phyloP scores from a whole-genome alignment of 345 rosid genomes.

The Psidium guajava region DNA sequence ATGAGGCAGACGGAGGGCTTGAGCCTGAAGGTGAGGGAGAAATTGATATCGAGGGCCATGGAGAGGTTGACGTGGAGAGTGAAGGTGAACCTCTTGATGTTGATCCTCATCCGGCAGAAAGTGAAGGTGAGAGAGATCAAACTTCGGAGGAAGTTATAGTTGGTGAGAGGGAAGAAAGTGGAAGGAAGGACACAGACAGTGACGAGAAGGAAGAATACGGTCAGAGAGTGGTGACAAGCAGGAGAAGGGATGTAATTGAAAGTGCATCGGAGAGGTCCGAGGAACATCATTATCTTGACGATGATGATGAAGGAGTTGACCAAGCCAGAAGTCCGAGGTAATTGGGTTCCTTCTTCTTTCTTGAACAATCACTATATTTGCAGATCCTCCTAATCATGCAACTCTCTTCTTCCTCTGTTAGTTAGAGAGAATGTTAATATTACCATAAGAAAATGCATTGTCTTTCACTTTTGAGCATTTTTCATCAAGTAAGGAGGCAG shows the following conservation, averaged over 20 bases:
- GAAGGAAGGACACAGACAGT: constrained; percentile 56
- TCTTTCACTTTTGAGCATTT: background rate
- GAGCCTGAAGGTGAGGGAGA: constrained; percentile 37
- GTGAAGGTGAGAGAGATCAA: constrained; percentile 89
- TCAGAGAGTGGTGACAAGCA: constrained; percentile 46
- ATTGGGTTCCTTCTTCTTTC: background rate
- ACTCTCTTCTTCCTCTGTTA: background rate
- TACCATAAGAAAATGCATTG: background rate
- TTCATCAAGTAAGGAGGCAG: background rate
- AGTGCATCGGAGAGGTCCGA: constrained; percentile 89
- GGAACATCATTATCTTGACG: constrained; percentile 51
- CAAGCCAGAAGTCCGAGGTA: constrained; percentile 70
- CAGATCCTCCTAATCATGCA: background rate
- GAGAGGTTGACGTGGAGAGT: constrained; percentile 59
- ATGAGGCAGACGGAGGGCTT: constrained; percentile 76
- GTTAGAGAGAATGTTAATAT: background rate
- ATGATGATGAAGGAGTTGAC: constrained; percentile 88
- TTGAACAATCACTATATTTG: background rate
- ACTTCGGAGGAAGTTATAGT: constrained; percentile 65
- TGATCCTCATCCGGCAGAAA: constrained; percentile 77
- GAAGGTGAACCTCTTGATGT: constrained; percentile 53
- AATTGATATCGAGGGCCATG: constrained; percentile 43
- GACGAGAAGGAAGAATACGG: constrained; percentile 62
- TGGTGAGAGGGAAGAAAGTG: constrained; percentile 67
- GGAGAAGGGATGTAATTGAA: constrained; percentile 56